A percentile compares a stretch with the other conserved stretches of the same genome.
phyloP scores from a whole-genome alignment of 192 early-diverging fungal genomes.

The Linnemannia zychae region DNA sequence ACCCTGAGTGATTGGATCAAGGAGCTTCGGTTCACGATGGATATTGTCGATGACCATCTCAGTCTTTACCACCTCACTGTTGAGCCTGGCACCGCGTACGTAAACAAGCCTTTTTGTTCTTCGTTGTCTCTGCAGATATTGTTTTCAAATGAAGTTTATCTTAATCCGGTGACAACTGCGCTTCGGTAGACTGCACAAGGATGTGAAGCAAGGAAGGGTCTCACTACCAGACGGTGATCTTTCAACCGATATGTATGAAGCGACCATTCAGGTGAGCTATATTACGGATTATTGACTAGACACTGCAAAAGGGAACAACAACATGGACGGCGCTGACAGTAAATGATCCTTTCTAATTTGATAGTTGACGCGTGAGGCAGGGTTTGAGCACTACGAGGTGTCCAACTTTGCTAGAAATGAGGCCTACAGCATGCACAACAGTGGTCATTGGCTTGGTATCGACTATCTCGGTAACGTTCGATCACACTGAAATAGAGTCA shows the following conservation, averaged over 20 bases:
- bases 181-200: constrained; percentile 53
- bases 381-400: constrained; percentile 70
- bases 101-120: neutral
- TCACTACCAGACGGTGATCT: constrained; percentile 55
- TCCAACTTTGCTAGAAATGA: constrained; percentile 62
- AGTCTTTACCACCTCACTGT: constrained; percentile 69
- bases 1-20: constrained; percentile 57
- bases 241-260: constrained; percentile 67
- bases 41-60: constrained; percentile 64
- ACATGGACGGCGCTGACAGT: neutral
- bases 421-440: constrained; percentile 65
- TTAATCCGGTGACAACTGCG: neutral
- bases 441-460: constrained; percentile 68
- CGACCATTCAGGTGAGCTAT: constrained; percentile 50
- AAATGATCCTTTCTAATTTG: neutral
- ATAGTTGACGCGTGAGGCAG: constrained; percentile 51
- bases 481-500: neutral
- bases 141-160: neutral
- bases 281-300: neutral
- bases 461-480: constrained; percentile 64
- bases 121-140: neutral
- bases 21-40: constrained; percentile 60
- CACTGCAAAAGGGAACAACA: no score
- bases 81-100: constrained; percentile 66
- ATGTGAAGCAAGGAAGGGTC: constrained; percentile 41